Percentiles rank a stretch among this genome's conserved stretches.
Evolutionary conservation across 257 asterid species (phyloP).

Genomic region (Mentha longifolia): DNA sequence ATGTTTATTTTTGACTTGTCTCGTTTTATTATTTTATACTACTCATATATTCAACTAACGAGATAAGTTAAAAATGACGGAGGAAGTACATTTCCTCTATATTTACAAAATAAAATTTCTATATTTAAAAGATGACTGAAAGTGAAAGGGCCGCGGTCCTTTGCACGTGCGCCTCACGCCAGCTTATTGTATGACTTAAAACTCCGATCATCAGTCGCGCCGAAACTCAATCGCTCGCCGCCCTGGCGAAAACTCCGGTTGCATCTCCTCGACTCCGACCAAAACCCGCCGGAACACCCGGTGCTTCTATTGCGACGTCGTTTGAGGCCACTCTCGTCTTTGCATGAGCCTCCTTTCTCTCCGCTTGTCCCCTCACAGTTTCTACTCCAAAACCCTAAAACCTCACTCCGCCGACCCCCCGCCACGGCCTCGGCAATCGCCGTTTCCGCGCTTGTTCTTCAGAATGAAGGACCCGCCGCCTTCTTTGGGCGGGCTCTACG

Average conservation of each 20-base stretch:
- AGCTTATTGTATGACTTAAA: not conserved
- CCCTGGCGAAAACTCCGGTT: slow-evolving; percentile 30
- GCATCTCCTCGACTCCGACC: slow-evolving; percentile 1
- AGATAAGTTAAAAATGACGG: too few species aligned
- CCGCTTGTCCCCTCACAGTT: slow-evolving; percentile 39
- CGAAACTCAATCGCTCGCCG: slow-evolving; percentile 29
- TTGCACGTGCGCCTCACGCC: slow-evolving; percentile 33
- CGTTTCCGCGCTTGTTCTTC: slow-evolving; percentile 30
- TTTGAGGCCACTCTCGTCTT: slow-evolving; percentile 25
- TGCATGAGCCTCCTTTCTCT: slow-evolving; percentile 60
- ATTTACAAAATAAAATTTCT: too few species aligned
- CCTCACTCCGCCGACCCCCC: slow-evolving; percentile 39
- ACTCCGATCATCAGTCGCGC: slow-evolving; percentile 29
- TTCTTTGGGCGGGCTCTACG: slow-evolving; percentile 56
- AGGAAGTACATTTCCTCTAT: too few species aligned
- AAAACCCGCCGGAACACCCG: slow-evolving; percentile 8
- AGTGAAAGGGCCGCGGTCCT: not conserved
- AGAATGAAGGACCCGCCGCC: slow-evolving; percentile 66
- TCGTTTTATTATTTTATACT: too few species aligned
- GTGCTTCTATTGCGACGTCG: slow-evolving; percentile 10
- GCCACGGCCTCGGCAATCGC: slow-evolving; percentile 28
- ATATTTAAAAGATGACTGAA: too few species aligned
- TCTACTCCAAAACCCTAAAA: slow-evolving; percentile 56
- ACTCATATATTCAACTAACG: too few species aligned
- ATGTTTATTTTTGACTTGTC: too few species aligned